Evolutionary conservation across 441 rosid species (phyloP).

Genomic region (Gossypium gossypioides): DNA sequence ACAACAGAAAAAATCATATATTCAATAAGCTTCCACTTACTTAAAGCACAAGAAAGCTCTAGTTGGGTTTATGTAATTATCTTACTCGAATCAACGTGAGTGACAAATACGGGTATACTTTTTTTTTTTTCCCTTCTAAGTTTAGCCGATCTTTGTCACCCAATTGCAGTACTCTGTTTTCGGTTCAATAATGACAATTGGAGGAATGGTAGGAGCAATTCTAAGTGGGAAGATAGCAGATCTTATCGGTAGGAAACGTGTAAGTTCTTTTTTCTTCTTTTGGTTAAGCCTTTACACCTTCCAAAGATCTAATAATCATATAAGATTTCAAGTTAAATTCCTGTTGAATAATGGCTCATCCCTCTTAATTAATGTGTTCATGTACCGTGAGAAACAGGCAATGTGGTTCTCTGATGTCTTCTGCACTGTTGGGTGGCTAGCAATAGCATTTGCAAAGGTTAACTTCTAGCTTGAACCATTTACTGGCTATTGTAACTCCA

Average conservation of each 20-base stretch:
- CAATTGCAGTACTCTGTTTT: slow-evolving; percentile 60
- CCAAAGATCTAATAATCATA: not conserved
- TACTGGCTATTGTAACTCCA: not conserved
- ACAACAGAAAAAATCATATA: not conserved
- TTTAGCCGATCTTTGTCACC: not conserved
- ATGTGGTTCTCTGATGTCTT: slow-evolving; percentile 52
- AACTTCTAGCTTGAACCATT: not conserved
- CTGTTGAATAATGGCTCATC: not conserved
- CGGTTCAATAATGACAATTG: slow-evolving; percentile 58
- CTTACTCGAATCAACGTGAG: not conserved
- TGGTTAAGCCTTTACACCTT: not conserved
- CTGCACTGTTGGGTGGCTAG: slow-evolving; percentile 49
- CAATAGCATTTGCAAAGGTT: slow-evolving; percentile 48
- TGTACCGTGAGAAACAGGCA: slow-evolving; percentile 28
- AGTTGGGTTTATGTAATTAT: not conserved
- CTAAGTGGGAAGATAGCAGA: slow-evolving; percentile 52
- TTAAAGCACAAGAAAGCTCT: not conserved
- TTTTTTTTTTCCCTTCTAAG: not conserved
- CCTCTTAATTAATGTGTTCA: not conserved
- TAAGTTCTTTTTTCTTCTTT: slow-evolving; percentile 19
- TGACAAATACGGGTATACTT: not conserved
- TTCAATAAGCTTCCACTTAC: not conserved
- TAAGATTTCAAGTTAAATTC: not conserved
- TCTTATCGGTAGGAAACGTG: slow-evolving; percentile 55
- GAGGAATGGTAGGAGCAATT: slow-evolving; percentile 64